phyloP scores from a whole-genome alignment of 164 flowering plant species.

The Stephania japonica region DNA sequence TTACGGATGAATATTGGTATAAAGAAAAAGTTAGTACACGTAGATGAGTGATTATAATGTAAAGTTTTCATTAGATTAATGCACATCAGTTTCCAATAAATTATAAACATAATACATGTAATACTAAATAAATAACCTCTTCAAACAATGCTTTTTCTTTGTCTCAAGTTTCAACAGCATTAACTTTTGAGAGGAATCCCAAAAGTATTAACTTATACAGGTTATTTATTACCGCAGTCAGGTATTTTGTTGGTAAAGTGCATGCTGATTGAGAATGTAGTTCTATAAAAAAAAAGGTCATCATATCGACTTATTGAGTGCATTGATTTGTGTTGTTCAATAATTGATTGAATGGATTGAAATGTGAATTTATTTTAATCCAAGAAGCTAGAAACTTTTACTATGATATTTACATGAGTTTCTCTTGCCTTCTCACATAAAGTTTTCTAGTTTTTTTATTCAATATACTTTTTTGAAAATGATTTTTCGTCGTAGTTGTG shows the following conservation, averaged over 20 bases:
- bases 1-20: too few species aligned
- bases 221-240: neutral
- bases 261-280: neutral
- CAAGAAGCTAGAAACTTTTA: neutral
- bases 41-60: too few species aligned
- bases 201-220: neutral
- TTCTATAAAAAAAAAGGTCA: neutral
- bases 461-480: neutral
- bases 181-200: too few species aligned
- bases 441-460: neutral
- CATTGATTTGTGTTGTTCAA: neutral
- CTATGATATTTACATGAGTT: neutral
- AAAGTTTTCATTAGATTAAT: too few species aligned
- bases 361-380: neutral
- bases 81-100: too few species aligned
- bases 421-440: neutral
- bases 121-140: too few species aligned
- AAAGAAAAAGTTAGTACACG: too few species aligned
- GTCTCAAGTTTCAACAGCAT: too few species aligned
- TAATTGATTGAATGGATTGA: neutral
- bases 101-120: too few species aligned
- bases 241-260: neutral
- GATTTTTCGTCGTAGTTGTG: neutral
- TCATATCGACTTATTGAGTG: neutral
- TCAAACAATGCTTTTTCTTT: too few species aligned